A percentile compares a stretch with the other conserved stretches of the same genome.
Conservation (phyloP, 2,329 filamentous ascomycete genomes). For the Aspergillus sp. region DNA sequence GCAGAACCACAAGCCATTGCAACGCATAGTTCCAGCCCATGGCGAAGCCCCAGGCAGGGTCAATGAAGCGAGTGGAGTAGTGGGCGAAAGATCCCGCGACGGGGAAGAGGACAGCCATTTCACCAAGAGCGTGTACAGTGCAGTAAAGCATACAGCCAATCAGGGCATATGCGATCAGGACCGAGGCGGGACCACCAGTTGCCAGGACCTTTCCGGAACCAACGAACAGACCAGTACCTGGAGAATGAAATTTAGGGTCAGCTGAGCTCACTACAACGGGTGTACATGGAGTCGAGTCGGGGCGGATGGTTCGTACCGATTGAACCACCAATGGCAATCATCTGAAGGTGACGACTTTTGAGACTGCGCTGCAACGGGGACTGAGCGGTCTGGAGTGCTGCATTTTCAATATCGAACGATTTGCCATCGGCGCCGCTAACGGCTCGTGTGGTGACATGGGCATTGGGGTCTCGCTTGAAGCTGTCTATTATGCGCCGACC, state of each 20-base stretch:
- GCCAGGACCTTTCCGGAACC: conserved; percentile 72
- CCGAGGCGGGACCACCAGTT: conserved; percentile 72
- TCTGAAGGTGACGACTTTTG: conserved; percentile 85
- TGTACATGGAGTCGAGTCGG: neutral
- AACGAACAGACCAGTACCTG: conserved; percentile 82
- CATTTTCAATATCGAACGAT: conserved; percentile 63
- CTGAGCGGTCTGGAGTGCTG: conserved; percentile 63
- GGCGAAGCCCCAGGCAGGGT: conserved; percentile 91
- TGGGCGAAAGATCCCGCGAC: conserved; percentile 89
- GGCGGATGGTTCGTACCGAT: conserved; percentile 60
- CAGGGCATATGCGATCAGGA: conserved; percentile 74
- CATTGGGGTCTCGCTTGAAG: conserved; percentile 47
- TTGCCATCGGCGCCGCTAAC: conserved; percentile 53
- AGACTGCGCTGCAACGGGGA: conserved; percentile 73
- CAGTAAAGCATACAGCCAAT: conserved; percentile 88
- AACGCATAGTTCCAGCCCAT: conserved; percentile 95
- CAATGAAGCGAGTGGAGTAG: conserved; percentile 87
- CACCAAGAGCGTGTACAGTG: conserved; percentile 86
- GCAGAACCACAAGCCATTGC: conserved; percentile 82
- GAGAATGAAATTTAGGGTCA: neutral
- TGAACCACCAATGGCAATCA: conserved; percentile 94
- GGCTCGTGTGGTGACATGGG: conserved; percentile 27
- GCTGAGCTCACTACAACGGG: neutral
- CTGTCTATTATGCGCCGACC: conserved; percentile 38
- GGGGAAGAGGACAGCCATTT: conserved; percentile 86